A percentile compares a stretch with the other conserved stretches of the same genome.
phyloP scores from a whole-genome alignment of 1,284 basidiomycete genomes.

The Ustilago cynodontis region DNA sequence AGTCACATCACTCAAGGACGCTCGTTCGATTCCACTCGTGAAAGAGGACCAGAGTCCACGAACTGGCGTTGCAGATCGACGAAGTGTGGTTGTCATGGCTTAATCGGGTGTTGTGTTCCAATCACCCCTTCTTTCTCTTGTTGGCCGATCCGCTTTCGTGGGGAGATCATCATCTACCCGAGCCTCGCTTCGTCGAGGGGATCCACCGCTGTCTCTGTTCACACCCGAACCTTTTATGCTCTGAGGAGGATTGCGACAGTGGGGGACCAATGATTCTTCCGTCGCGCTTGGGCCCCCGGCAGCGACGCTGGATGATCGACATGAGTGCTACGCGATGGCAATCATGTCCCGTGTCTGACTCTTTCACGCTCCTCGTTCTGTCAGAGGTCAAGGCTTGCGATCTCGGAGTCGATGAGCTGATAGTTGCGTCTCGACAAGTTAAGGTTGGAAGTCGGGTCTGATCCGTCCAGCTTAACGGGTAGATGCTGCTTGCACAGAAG shows the following conservation, averaged over 20 bases:
- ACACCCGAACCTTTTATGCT: too few species aligned
- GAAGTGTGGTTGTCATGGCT: background rate
- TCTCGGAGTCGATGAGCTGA: too few species aligned
- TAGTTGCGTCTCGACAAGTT: background rate
- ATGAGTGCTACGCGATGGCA: background rate
- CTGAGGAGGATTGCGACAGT: too few species aligned
- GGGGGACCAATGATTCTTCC: too few species aligned
- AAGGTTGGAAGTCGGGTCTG: background rate
- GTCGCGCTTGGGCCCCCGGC: background rate
- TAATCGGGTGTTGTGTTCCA: slow-evolving; percentile 1
- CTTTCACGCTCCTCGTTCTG: too few species aligned
- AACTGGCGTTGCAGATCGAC: slow-evolving; percentile 6
- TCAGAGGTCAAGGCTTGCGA: too few species aligned
- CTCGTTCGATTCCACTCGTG: too few species aligned
- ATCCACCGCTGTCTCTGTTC: too few species aligned
- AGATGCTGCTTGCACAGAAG: slow-evolving; percentile 33
- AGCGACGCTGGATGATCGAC: background rate
- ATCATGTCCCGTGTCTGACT: background rate
- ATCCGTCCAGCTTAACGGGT: background rate
- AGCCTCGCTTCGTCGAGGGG: slow-evolving; percentile 21
- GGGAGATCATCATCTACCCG: background rate
- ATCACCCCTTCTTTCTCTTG: slow-evolving; percentile 2
- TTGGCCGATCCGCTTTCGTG: background rate
- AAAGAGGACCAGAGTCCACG: too few species aligned
- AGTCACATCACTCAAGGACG: too few species aligned